Evolutionary conservation across 495 filamentous ascomycete species (phyloP), one percentile per base, ranked within the genome.

Genomic region (Tuber microsphaerosporum): DNA sequence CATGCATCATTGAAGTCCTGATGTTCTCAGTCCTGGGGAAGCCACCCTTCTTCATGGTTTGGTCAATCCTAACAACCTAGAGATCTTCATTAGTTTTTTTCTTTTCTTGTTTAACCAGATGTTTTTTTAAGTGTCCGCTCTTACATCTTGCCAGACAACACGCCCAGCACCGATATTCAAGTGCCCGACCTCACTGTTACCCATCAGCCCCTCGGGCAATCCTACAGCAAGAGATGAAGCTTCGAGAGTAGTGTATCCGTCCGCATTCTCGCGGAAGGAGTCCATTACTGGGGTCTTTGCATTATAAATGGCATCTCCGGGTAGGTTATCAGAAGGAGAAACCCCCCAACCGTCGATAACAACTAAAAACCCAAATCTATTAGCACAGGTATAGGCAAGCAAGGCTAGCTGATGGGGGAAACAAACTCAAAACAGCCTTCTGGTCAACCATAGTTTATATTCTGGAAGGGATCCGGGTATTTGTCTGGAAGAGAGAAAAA

Each of bases 301-400:
- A 77, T 91, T 91, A 74, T 92, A 89, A 84, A 99, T 98, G 82
- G 95, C 95, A 88, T 99, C 94, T 83, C 95, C 95, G 84, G 94
- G 83, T 73, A 90, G 89, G 22, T 93, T 93, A 65, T 91, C 86
- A 76, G 90, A 90, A 82, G 89, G 88, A 79, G 94, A 88, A 78
- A 98, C 90, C 84, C 95, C 95, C 95, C 95, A 99, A 78, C 95
- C 95, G 86, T 99, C 96, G 87, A 98, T 98, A 84, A 97, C 94
- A 88, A 98, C 93, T 92, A 45, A 70, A 46, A 69, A 71, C 68
- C 65, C 48, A 70, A 73, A 44, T 31, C 42, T 65, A 73, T 78
- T 65, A 76, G 71, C 68, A 31, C 34, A 43, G 46, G 46, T 75
- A 74, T 70, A 73, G 48, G 43, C 73, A 71, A 65, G 34, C 20